Evolutionary conservation across 306 rosid genomes (phyloP), one percentile per base, ranked within the genome.

Genomic region (Cicer judaicum): DNA sequence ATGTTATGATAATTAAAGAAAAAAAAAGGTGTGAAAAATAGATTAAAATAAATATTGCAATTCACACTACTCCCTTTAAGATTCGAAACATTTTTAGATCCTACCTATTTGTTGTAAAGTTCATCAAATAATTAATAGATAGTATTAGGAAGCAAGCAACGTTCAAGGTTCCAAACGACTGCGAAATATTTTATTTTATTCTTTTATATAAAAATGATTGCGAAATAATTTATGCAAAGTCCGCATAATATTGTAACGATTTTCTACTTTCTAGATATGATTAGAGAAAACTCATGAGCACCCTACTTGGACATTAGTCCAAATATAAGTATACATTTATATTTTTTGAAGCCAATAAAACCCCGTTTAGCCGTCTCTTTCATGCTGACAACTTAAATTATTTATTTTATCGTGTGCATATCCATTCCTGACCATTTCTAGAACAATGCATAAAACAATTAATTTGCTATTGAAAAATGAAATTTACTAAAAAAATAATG

Each of bases 261-360:
- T 46, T 68, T 54, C 46, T 12, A 19, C 2, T 29, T 29, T 29
- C 34, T 29, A 29, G 36, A 29, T 36, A 12, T 42, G 44, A 11
- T 40, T 39, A 60, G 49, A 72, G 56, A 72, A 73, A 82, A 67
- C 60, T 36, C 19, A 18, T 18, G 56, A 82, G 34, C 64, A 36
- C 61, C 12, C 57, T 12, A 59, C 12, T 49, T 29, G 42, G 70
- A 59, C 59, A 56, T 42, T 77, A 29, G 63, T 70, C 57, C 70
- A 69, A 53, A 57, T 53, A 57, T 12, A 13, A 11, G 48, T 6
- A 43, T 14, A 42, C 19, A 71, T 53, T 63, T 71, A 1, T 29
- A 42, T 42, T 29, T 42, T 10, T 7, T 9, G 15, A 64, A 42
- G 9, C 15, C 10, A 11, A 41, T 36, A 7, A 60, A 29, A 12